These are phyloP conservation scores for Diaporthe australafricana DNA, from an alignment of 2,329 filamentous ascomycete species.

Conservation along the genomic window DNA sequence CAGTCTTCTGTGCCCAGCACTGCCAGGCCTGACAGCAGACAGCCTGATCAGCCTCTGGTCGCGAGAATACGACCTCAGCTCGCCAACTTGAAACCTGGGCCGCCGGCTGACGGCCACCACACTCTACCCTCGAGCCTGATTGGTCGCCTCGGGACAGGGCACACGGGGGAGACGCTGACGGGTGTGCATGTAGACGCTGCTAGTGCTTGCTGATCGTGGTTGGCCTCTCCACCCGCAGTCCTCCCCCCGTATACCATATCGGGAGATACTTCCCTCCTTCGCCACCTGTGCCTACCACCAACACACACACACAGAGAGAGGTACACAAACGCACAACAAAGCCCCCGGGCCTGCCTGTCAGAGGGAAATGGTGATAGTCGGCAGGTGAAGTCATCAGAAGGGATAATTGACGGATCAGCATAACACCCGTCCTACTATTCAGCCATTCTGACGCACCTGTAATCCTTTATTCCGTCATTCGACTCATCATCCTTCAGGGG, in stretches of 20 bases:
- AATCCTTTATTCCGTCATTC: not conserved
- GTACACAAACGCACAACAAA: too few relatives aligned
- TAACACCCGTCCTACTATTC: conserved; percentile 2
- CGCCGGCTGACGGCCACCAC: conserved; percentile 16
- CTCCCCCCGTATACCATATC: not conserved
- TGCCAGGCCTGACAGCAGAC: not conserved
- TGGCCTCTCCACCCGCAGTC: conserved; percentile 1
- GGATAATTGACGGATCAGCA: conserved; percentile 7
- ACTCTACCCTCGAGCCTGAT: conserved; percentile 2
- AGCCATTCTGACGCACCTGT: not conserved
- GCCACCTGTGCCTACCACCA: not conserved
- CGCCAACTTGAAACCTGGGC: conserved; percentile 29
- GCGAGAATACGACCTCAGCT: conserved; percentile 23
- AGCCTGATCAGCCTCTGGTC: conserved; percentile 16
- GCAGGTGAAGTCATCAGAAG: conserved; percentile 9
- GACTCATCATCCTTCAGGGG: not conserved
- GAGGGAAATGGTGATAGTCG: conserved; percentile 26
- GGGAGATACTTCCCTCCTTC: not conserved
- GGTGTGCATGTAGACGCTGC: not conserved
- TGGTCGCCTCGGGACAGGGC: conserved; percentile 5
- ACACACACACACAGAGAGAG: too few relatives aligned
- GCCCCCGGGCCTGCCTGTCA: conserved; percentile 1
- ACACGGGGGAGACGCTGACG: not conserved
- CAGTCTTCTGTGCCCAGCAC: too few relatives aligned
- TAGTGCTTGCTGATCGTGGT: not conserved